Conservation (phyloP, 805 yeast species). For the Metschnikowia peoriensis region DNA sequence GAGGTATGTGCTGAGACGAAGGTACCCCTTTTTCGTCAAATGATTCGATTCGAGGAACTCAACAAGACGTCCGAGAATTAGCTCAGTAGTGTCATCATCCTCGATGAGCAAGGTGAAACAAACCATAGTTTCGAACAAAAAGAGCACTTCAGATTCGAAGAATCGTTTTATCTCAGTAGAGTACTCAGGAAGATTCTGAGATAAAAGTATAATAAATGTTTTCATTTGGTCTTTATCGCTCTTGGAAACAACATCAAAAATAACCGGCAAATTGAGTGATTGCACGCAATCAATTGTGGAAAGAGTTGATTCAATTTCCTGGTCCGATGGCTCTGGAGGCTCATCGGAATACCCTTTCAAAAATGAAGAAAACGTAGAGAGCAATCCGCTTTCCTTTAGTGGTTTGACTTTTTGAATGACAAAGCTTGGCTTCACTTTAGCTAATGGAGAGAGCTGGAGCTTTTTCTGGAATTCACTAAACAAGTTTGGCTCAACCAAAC, state of each 20-base stretch:
- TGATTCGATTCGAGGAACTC: constrained; percentile 16
- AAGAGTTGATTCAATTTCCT: constrained; percentile 82
- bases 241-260: constrained; percentile 52
- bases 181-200: constrained; percentile 28
- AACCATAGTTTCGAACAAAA: constrained; percentile 45
- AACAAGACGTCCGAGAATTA: constrained; percentile 15
- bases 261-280: constrained; percentile 57
- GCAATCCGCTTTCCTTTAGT: constrained; percentile 71
- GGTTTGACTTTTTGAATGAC: constrained; percentile 62
- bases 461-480: constrained; percentile 64
- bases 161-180: constrained; percentile 33
- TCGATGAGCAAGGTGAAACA: constrained; percentile 34
- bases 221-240: constrained; percentile 35
- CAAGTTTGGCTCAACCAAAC: constrained; percentile 60
- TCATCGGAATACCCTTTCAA: constrained; percentile 85
- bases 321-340: constrained; percentile 88
- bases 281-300: constrained; percentile 81
- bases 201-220: constrained; percentile 33
- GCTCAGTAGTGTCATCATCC: constrained; percentile 23
- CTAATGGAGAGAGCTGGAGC: constrained; percentile 51
- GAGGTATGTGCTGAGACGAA: constrained; percentile 53
- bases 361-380: constrained; percentile 89
- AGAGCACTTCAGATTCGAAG: constrained; percentile 47
- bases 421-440: constrained; percentile 64
- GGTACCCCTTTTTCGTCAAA: constrained; percentile 29